Evolutionary conservation across 2,329 filamentous ascomycete genomes (phyloP).

Genomic region (Metarhizium humberi): DNA sequence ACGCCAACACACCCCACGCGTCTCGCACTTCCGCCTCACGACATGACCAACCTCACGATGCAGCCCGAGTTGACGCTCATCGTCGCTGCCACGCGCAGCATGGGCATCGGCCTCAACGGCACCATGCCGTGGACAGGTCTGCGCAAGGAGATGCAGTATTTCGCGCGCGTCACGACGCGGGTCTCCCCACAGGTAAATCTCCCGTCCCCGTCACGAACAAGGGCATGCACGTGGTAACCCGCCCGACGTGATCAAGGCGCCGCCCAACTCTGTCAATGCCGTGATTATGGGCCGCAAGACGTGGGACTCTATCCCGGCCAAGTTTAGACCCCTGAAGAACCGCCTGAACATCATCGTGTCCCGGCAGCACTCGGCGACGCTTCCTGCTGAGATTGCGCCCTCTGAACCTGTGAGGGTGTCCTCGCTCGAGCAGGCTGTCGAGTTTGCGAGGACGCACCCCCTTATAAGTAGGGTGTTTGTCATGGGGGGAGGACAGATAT

Average conservation of each 20-base stretch:
- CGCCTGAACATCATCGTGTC: slow-evolving; percentile 78
- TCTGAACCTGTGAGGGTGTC: slow-evolving; percentile 44
- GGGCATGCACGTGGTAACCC: too few species aligned
- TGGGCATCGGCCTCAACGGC: slow-evolving; percentile 79
- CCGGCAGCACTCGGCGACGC: slow-evolving; percentile 29
- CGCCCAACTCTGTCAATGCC: slow-evolving; percentile 46
- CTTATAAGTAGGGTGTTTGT: slow-evolving; percentile 60
- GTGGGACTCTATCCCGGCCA: slow-evolving; percentile 78
- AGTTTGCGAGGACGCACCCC: slow-evolving; percentile 29
- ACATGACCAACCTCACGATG: slow-evolving; percentile 14
- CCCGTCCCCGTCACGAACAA: neutral
- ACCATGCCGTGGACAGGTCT: slow-evolving; percentile 83
- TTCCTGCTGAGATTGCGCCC: slow-evolving; percentile 2
- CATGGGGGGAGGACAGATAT: slow-evolving; percentile 86
- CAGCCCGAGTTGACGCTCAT: slow-evolving; percentile 70
- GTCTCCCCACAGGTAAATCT: slow-evolving; percentile 31
- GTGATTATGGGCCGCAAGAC: slow-evolving; percentile 98
- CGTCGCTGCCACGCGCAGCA: slow-evolving; percentile 80
- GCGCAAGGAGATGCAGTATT: slow-evolving; percentile 89
- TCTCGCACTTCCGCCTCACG: too few species aligned
- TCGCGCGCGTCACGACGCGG: slow-evolving; percentile 78
- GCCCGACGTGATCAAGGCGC: slow-evolving; percentile 13
- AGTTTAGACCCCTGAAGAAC: slow-evolving; percentile 69
- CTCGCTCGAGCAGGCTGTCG: slow-evolving; percentile 50
- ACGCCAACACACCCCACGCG: too few species aligned